Base-by-base conservation (phyloP, 176 grass and related monocot species). In the Echinochloa phyllopogon region DNA sequence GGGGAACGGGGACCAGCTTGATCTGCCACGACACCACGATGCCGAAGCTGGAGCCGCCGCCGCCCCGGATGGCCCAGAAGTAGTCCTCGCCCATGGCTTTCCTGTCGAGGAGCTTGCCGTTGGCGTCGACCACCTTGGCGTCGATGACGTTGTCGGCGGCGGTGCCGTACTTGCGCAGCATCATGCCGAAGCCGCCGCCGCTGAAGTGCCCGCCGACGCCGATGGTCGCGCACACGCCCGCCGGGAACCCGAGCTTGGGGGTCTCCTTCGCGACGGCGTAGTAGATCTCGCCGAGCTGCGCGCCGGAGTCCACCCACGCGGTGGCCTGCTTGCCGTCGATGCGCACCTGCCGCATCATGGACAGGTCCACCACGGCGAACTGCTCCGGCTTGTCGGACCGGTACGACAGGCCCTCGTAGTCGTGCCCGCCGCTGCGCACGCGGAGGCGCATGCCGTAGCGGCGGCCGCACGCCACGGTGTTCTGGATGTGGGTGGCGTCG, bases 341-440 rank as follows among this genome's bases (percentile, higher is more conserved):
- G 4, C 71, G 8, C 11, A 42, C 49, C 13, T 4, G 18, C 11
- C n/a, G 71, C 47, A 91, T 64, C 15, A 20, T 29, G 12, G 89
- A 33, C 57, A 94, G 63, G 79, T 94, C 92, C 29, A 93, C 64
- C 45, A 94, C 60, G 36, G 62, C 74, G 44, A 97, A 94, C 49
- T 6, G 39, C 71, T 74, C 71, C 4, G 37, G 9, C 49, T 55
- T 44, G 20, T 47, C 69, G 4, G 92, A 90, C 13, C 92, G 81
- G 85, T 92, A 97, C 18, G 92, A 97, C 27, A 94, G 89, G 48
- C 94, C 94, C 74, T 96, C 89, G 77, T 93, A 96, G 82, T 96
- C 91, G 76, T 96, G 90, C 49, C 91, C 91, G 42, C 91, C 87
- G 37, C 91, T 93, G 21, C 91, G 60, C 53, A 87, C 81, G 68